A percentile compares a stretch with the other conserved stretches of the same genome.
Evolutionary conservation across 2,329 filamentous ascomycete species (phyloP).

Genomic region (Aureobasidium sp.): DNA sequence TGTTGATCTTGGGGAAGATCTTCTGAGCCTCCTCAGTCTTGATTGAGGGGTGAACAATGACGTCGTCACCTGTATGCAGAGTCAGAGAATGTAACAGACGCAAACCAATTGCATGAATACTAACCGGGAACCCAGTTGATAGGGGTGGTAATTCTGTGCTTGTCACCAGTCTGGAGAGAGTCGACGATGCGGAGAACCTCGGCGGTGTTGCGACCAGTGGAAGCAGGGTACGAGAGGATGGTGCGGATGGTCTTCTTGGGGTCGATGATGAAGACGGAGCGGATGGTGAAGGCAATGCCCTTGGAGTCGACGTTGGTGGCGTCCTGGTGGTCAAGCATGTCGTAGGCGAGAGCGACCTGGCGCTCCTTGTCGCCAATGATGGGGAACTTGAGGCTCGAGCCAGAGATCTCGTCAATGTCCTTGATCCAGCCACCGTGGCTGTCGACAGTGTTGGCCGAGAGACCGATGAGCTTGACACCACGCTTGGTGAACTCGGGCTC

Average conservation of each 20-base stretch:
- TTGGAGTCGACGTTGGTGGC: slow-evolving; percentile 51
- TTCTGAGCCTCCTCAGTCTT: slow-evolving; percentile 51
- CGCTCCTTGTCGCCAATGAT: slow-evolving; percentile 47
- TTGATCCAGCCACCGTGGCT: slow-evolving; percentile 44
- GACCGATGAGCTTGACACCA: slow-evolving; percentile 53
- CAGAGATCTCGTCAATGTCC: slow-evolving; percentile 44
- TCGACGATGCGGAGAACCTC: slow-evolving; percentile 45
- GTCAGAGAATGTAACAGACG: slow-evolving; percentile 22
- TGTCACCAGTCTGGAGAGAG: slow-evolving; percentile 48
- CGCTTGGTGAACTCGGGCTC: slow-evolving; percentile 56
- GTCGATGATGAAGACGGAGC: slow-evolving; percentile 57
- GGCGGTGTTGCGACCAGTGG: slow-evolving; percentile 48
- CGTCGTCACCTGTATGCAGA: neutral
- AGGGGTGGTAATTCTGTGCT: slow-evolving; percentile 51
- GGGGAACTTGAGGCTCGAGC: slow-evolving; percentile 40
- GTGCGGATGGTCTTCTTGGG: slow-evolving; percentile 55
- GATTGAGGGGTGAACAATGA: slow-evolving; percentile 52
- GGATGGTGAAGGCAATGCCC: slow-evolving; percentile 54
- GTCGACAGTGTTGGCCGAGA: slow-evolving; percentile 43
- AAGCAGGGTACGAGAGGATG: slow-evolving; percentile 54
- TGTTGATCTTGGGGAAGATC: slow-evolving; percentile 50
- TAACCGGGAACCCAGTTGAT: slow-evolving; percentile 50
- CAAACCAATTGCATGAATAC: slow-evolving; percentile 24
- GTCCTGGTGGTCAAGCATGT: slow-evolving; percentile 46
- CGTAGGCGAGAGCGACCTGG: slow-evolving; percentile 42